phyloP scores from a whole-genome alignment of 2,329 filamentous ascomycete genomes.

The Cladophialophora bantiana region DNA sequence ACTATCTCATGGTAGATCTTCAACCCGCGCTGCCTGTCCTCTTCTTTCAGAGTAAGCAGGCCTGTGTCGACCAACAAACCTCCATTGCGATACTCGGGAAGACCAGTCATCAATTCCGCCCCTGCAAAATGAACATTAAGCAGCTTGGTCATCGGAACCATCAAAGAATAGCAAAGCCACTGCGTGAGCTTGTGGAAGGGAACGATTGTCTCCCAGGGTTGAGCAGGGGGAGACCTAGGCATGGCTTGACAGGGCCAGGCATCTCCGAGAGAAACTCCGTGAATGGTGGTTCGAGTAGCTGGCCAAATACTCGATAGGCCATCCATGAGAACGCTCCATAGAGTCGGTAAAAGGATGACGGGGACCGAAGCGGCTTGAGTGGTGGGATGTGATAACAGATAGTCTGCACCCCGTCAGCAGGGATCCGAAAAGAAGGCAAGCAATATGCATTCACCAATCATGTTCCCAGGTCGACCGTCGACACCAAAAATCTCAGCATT shows the following conservation, averaged over 20 bases:
- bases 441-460: slow-evolving; percentile 73
- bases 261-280: slow-evolving; percentile 86
- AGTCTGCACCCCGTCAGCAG: slow-evolving; percentile 63
- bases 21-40: slow-evolving; percentile 74
- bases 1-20: slow-evolving; percentile 73
- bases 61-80: slow-evolving; percentile 86
- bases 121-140: slow-evolving; percentile 83
- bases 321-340: slow-evolving; percentile 91
- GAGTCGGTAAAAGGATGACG: slow-evolving; percentile 81
- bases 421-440: not conserved
- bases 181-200: slow-evolving; percentile 95
- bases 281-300: slow-evolving; percentile 80
- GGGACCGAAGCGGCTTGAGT: slow-evolving; percentile 89
- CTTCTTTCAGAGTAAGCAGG: slow-evolving; percentile 75
- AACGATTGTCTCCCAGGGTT: slow-evolving; percentile 72
- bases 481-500: slow-evolving; percentile 81
- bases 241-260: slow-evolving; percentile 90
- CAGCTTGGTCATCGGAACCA: slow-evolving; percentile 85
- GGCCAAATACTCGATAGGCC: slow-evolving; percentile 91
- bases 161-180: slow-evolving; percentile 92
- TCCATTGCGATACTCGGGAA: slow-evolving; percentile 92
- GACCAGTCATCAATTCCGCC: slow-evolving; percentile 79
- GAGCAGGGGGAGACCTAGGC: slow-evolving; percentile 64
- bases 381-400: slow-evolving; percentile 88
- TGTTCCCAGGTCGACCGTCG: slow-evolving; percentile 86